phyloP scores from a whole-genome alignment of 2,329 filamentous ascomycete genomes.

The Cylindrodendrum hubeiense region DNA sequence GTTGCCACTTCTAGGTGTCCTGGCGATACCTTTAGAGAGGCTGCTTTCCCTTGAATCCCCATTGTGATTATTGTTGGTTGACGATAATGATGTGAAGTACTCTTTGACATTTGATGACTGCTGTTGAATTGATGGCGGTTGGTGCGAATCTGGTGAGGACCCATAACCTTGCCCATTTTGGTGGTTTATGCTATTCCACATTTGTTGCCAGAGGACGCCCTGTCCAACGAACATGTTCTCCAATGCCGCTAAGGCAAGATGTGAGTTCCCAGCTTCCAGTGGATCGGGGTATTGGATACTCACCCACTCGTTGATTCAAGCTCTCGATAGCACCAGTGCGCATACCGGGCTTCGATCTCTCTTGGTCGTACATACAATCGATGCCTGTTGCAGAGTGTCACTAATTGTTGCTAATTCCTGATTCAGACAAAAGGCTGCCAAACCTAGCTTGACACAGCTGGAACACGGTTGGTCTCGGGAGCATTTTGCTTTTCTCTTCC shows the following conservation, averaged over 20 bases:
- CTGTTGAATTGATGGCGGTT: conserved; percentile 7
- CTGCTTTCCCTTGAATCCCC: not conserved
- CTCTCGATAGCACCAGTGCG: conserved; percentile 51
- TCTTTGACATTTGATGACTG: conserved; percentile 17
- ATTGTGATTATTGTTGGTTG: not conserved
- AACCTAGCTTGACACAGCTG: conserved; percentile 9
- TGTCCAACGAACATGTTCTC: conserved; percentile 56
- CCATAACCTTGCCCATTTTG: not conserved
- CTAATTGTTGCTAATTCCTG: conserved; percentile 39
- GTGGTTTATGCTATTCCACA: conserved; percentile 34
- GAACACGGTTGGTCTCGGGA: conserved; percentile 57
- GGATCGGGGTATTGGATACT: not conserved
- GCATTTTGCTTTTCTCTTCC: conserved; percentile 60
- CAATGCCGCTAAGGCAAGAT: conserved; percentile 31
- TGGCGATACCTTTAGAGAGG: not conserved
- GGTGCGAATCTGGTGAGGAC: not conserved
- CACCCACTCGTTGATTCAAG: conserved; percentile 48
- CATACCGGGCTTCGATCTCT: conserved; percentile 49
- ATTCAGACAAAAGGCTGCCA: conserved; percentile 47
- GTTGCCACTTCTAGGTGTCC: not conserved
- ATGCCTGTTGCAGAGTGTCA: conserved; percentile 21
- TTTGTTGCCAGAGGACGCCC: conserved; percentile 51
- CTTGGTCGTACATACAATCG: conserved; percentile 52
- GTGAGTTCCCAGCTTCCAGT: not conserved
- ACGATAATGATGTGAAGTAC: not conserved